These are phyloP conservation scores for Tubosaeta sp. DNA, from an alignment of 768 basidiomycete species.

Conservation along the genomic window DNA sequence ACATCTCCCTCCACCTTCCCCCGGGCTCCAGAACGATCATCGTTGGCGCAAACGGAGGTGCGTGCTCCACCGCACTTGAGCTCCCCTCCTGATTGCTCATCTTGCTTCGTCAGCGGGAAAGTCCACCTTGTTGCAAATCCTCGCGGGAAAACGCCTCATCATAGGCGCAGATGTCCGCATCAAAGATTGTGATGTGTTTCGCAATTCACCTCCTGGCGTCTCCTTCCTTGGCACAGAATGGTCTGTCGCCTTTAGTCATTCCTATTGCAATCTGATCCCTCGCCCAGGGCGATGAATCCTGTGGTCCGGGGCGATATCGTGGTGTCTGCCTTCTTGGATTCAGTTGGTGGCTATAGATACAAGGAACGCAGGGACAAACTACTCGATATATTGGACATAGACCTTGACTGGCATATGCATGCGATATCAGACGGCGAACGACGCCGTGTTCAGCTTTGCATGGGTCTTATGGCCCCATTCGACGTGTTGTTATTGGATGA, in stretches of 20 bases:
- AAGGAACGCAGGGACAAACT: conserved; percentile 83
- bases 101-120: conserved; percentile 64
- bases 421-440: conserved; percentile 95
- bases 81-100: background rate
- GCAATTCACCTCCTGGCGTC: conserved; percentile 75
- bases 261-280: background rate
- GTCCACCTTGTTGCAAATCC: conserved; percentile 90
- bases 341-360: conserved; percentile 92
- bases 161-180: conserved; percentile 62
- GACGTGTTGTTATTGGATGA: conserved; percentile 92
- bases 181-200: conserved; percentile 84
- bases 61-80: conserved; percentile 19
- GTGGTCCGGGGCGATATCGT: conserved; percentile 91
- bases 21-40: conserved; percentile 80
- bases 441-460: conserved; percentile 87
- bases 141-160: conserved; percentile 87
- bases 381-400: conserved; percentile 90
- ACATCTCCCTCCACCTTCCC: conserved; percentile 64
- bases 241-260: conserved; percentile 37
- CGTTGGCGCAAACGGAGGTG: conserved; percentile 93
- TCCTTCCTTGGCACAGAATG: conserved; percentile 94
- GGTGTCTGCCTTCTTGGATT: conserved; percentile 94
- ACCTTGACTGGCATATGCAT: conserved; percentile 96
- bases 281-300: conserved; percentile 88
- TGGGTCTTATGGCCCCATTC: conserved; percentile 95